Evolutionary conservation across 2,329 filamentous ascomycete species (phyloP).

Genomic region (Fusarium caatingaense): DNA sequence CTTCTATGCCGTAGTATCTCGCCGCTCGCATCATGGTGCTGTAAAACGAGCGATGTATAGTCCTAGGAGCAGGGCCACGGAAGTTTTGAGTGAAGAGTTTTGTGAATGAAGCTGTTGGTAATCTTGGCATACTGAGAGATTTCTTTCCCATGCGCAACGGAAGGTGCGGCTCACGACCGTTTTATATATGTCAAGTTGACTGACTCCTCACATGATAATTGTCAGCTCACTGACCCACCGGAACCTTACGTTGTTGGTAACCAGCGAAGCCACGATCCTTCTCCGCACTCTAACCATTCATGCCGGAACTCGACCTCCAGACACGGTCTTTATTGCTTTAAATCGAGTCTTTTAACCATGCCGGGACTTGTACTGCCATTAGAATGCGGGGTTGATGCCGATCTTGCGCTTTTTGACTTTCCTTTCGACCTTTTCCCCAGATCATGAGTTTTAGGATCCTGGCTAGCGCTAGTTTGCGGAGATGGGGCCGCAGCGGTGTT

Average conservation of each 20-base stretch:
- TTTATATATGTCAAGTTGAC: conserved; percentile 26
- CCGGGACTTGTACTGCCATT: background rate
- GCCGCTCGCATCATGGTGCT: conserved; percentile 65
- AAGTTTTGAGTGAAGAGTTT: conserved; percentile 4
- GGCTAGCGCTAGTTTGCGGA: conserved; percentile 18
- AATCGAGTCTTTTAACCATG: background rate
- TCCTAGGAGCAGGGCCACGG: background rate
- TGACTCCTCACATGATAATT: conserved; percentile 18
- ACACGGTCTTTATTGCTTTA: background rate
- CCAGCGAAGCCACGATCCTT: background rate
- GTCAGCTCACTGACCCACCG: conserved; percentile 36
- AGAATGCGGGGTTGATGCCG: conserved; percentile 27
- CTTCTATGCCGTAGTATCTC: conserved; percentile 65
- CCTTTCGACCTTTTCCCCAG: conserved; percentile 18
- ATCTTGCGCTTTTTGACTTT: conserved; percentile 12
- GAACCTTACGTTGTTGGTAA: background rate
- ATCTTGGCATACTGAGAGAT: conserved; percentile 3
- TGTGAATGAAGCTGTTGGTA: background rate
- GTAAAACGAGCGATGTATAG: conserved; percentile 9
- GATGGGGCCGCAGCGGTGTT: conserved; percentile 3
- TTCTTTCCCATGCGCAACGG: background rate
- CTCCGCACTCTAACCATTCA: background rate
- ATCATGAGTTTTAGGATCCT: background rate
- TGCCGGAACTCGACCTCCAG: background rate
- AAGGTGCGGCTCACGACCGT: background rate